Conservation (phyloP, 495 filamentous ascomycete species). For the Xylaria intraflava region DNA sequence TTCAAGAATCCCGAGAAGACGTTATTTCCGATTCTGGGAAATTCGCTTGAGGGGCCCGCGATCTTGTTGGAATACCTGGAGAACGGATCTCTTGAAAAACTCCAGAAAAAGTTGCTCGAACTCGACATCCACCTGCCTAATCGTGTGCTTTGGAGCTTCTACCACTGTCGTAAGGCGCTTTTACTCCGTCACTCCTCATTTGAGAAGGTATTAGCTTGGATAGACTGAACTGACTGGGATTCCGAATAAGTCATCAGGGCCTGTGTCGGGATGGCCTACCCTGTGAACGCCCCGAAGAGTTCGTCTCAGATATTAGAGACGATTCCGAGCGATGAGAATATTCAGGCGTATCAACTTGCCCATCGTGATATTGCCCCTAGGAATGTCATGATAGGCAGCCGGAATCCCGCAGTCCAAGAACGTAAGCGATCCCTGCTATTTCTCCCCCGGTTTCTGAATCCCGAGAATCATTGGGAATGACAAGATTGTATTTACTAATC, state of each 20-base stretch:
- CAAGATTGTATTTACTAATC: not conserved
- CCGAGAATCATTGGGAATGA: not conserved
- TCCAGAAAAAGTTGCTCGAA: not conserved
- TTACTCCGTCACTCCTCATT: not conserved
- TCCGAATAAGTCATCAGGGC: not conserved
- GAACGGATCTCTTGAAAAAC: not conserved
- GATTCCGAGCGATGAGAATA: not conserved
- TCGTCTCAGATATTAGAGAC: not conserved
- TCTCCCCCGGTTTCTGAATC: too few relatives aligned
- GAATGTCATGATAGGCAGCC: conserved; percentile 1
- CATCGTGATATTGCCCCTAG: not conserved
- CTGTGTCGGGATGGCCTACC: not conserved
- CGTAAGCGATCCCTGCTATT: not conserved
- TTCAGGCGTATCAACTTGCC: not conserved
- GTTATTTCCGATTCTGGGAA: not conserved
- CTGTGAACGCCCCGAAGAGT: not conserved
- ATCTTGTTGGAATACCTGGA: conserved; percentile 7
- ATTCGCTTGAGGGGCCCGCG: not conserved
- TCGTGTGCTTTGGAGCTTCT: conserved; percentile 5
- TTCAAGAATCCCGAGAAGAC: not conserved
- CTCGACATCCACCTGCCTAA: not conserved
- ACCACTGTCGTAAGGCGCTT: not conserved
- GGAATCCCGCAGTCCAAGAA: not conserved
- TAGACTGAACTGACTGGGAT: not conserved
- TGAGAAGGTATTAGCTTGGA: not conserved